Base-by-base conservation (phyloP, 2,329 filamentous ascomycete genomes). In the Trichoderma atrobrunneum region DNA sequence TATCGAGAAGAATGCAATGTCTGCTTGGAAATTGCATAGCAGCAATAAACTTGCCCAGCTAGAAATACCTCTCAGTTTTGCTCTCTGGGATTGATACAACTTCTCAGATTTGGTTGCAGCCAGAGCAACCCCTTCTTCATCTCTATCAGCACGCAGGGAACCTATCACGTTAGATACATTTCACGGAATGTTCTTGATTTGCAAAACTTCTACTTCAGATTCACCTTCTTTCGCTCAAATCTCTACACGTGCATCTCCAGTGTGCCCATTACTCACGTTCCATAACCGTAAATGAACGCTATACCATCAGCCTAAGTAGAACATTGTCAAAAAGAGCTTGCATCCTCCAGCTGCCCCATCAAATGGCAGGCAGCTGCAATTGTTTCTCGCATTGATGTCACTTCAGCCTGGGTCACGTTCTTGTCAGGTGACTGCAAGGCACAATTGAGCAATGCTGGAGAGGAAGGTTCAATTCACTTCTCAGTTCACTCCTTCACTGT, bases 201-300 rank as follows among this genome's bases (percentile, higher is more conserved):
- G 4, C 10, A 5, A 51, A 21, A 6, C 1, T 21, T 21, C 10
- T 0, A 21, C 1, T 12, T n/a, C n/a, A 24, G 3, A 21, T 8
- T 39, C 7, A 18, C 16, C 36, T 8, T 39, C 7, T 39, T 39
- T 39, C 14, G 6, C 43, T 10, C 43, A 51, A 12, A 51, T 51
- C 10, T 51, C n/a, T 21, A 51, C 43, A 11, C n/a, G 43, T 21
- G 3, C n/a, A 2, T 51, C 10, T 12, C n/a, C 10, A 21, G 43
- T 12, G 18, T 51, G n/a, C 43, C 0, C 43, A 51, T 51, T n/a
- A 24, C n/a, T 7, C n/a, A n/a, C 1, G 43, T n/a, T 24, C n/a
- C 43, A 51, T 21, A 8, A 51, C 10, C 5, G 10, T 3, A 51
- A 1, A 11, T 24, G n/a, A 51, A 3, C 5, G n/a, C n/a, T 11